Base-by-base conservation (phyloP, 2,329 filamentous ascomycete genomes). In the Penicillium freii region DNA sequence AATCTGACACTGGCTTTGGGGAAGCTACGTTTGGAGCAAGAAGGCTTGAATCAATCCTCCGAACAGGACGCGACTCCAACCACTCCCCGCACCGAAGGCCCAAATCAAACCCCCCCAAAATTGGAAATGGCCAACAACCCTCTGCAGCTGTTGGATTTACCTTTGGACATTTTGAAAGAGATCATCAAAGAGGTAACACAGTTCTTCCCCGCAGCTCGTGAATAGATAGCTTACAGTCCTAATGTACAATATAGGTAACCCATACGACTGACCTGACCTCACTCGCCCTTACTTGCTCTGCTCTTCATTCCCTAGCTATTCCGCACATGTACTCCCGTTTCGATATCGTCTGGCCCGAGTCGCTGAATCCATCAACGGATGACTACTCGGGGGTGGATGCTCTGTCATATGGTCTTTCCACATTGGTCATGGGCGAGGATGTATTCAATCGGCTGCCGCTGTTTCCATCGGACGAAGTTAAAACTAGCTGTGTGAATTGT, bases 341-440 rank as follows among this genome's bases (percentile, higher is more conserved):
- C 74, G 90, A 94, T 69, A 94, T 94, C 62, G 88, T 93, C 42
- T 94, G 91, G 91, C 90, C 90, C 0, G 90, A 93, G 68, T 84
- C 84, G 33, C 82, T 83, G 61, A 61, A 63, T 29, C 79, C 83
- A 8, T 81, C 85, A 9, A 79, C 83, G 2, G 85, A 89, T 65
- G 86, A 87, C 53, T 82, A 87, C 43, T 86, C 86, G 40, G 88
- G 87, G 56, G 90, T 94, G 31, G 90, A 94, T 76, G 90, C 90
- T 39, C 83, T 94, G 45, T 92, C 90, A 0, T 93, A 91, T 70
- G 90, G 91, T 6, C 79, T 94, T 21, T 86, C 90, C 13, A 94
- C 91, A 0, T 78, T 94, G 57, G 89, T 90, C 56, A 88, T 91
- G 77, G 87, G 87, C 9, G 81, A 86, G 59, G 84, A 87, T 68